Evolutionary conservation across 1,284 basidiomycete genomes (phyloP).

Genomic region (Microbotryomycetes sp.): DNA sequence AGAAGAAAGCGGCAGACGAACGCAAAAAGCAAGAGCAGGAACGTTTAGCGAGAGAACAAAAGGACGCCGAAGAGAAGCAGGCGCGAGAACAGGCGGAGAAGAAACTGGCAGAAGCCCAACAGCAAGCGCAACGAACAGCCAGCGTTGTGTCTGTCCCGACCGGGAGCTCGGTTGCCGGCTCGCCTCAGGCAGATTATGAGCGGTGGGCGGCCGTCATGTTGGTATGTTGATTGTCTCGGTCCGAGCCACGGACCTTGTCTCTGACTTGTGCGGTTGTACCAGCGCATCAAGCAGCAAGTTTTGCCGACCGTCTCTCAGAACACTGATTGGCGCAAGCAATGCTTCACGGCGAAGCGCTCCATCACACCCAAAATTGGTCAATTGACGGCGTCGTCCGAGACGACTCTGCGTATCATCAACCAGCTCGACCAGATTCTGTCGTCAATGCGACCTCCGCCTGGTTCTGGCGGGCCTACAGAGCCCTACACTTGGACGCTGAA

Average conservation of each 20-base stretch:
- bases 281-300: constrained; percentile 66
- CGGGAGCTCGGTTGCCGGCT: background rate
- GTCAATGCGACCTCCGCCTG: constrained; percentile 39
- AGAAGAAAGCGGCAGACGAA: constrained; percentile 1
- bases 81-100: constrained; percentile 51
- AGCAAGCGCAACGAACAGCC: constrained; percentile 32
- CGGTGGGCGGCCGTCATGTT: constrained; percentile 55
- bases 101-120: constrained; percentile 52
- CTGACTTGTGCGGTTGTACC: constrained; percentile 6
- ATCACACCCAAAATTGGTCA: constrained; percentile 90
- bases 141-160: constrained; percentile 1
- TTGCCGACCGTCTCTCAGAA: constrained; percentile 65
- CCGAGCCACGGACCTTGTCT: constrained; percentile 5
- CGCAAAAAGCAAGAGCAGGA: constrained; percentile 4
- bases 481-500: constrained; percentile 71
- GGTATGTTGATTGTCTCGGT: constrained; percentile 48
- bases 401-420: constrained; percentile 58
- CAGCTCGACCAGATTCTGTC: constrained; percentile 54
- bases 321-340: constrained; percentile 46
- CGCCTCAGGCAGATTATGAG: constrained; percentile 52
- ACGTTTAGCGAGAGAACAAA: constrained; percentile 7
- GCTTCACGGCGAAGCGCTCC: constrained; percentile 59
- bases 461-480: constrained; percentile 40
- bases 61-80: constrained; percentile 12
- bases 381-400: constrained; percentile 69